phyloP scores from a whole-genome alignment of 2,329 filamentous ascomycete genomes.

The Mycosphaerella arachidis region DNA sequence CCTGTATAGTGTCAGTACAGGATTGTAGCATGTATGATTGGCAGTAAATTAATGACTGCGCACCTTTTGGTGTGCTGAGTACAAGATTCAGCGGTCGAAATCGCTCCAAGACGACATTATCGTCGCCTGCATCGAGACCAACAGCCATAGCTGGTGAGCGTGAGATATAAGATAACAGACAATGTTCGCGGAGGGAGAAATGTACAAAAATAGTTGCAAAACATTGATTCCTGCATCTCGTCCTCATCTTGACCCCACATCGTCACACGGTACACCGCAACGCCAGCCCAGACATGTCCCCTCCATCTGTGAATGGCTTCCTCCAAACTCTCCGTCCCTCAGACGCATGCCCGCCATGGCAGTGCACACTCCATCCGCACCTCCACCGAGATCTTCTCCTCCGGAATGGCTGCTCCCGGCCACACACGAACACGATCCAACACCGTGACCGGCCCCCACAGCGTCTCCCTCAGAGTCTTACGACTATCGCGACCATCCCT shows the following conservation, averaged over 20 bases:
- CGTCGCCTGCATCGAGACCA: not conserved
- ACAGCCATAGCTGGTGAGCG: slow-evolving; percentile 4
- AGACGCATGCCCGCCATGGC: not conserved
- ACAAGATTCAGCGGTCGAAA: slow-evolving; percentile 42
- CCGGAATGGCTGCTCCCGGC: slow-evolving; percentile 18
- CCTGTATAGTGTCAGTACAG: slow-evolving; percentile 34
- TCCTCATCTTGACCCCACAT: not conserved
- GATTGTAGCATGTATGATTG: not conserved
- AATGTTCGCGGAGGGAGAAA: not conserved
- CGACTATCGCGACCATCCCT: slow-evolving; percentile 79
- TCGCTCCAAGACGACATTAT: slow-evolving; percentile 34
- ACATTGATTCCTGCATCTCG: not conserved
- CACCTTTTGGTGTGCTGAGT: slow-evolving; percentile 51
- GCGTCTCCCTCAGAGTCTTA: slow-evolving; percentile 76
- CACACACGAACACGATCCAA: slow-evolving; percentile 38
- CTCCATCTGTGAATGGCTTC: not conserved
- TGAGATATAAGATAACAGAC: not conserved
- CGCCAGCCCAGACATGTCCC: not conserved
- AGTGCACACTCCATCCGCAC: not conserved
- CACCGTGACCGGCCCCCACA: slow-evolving; percentile 57
- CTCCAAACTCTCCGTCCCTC: not conserved
- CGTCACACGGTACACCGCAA: not conserved
- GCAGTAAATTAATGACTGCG: not conserved
- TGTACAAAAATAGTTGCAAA: not conserved
- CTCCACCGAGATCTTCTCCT: not conserved